Conservation (phyloP, 2,329 filamentous ascomycete genomes). For the Byssochlamys sp. region DNA sequence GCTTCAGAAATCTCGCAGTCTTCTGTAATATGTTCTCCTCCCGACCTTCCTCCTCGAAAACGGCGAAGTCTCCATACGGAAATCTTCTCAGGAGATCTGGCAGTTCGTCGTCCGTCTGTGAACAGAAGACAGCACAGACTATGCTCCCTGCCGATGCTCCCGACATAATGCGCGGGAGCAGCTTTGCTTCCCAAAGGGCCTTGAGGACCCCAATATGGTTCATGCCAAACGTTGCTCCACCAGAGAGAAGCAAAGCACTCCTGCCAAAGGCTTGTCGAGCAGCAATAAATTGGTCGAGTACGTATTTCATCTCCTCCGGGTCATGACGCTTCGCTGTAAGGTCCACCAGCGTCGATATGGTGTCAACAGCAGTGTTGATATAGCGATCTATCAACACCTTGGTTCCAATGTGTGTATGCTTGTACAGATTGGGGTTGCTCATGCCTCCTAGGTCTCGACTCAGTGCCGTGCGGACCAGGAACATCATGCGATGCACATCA, state of each 20-base stretch:
- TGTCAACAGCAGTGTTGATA: slow-evolving; percentile 66
- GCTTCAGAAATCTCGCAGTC: slow-evolving; percentile 63
- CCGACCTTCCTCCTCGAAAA: slow-evolving; percentile 59
- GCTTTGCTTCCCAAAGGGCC: slow-evolving; percentile 60
- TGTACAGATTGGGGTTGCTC: slow-evolving; percentile 72
- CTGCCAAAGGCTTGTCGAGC: slow-evolving; percentile 75
- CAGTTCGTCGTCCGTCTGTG: slow-evolving; percentile 67
- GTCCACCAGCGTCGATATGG: slow-evolving; percentile 63
- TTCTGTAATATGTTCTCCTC: slow-evolving; percentile 59
- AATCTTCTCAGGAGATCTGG: slow-evolving; percentile 60
- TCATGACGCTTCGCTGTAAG: slow-evolving; percentile 44
- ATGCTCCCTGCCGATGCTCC: slow-evolving; percentile 82
- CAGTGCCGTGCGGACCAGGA: slow-evolving; percentile 68
- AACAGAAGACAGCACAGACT: slow-evolving; percentile 70
- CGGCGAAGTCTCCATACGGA: slow-evolving; percentile 67
- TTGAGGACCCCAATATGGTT: slow-evolving; percentile 83
- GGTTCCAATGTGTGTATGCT: slow-evolving; percentile 74
- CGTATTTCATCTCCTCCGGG: slow-evolving; percentile 48
- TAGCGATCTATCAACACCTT: slow-evolving; percentile 81
- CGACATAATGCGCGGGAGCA: slow-evolving; percentile 77
- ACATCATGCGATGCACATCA: slow-evolving; percentile 68
- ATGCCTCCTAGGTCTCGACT: slow-evolving; percentile 76
- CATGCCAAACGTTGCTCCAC: slow-evolving; percentile 84
- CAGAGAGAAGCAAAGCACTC: slow-evolving; percentile 71
- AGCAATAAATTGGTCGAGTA: slow-evolving; percentile 60